Evolutionary conservation across 306 rosid species (phyloP), one percentile per base, ranked within the genome.

Genomic region (Trifolium pratense): DNA sequence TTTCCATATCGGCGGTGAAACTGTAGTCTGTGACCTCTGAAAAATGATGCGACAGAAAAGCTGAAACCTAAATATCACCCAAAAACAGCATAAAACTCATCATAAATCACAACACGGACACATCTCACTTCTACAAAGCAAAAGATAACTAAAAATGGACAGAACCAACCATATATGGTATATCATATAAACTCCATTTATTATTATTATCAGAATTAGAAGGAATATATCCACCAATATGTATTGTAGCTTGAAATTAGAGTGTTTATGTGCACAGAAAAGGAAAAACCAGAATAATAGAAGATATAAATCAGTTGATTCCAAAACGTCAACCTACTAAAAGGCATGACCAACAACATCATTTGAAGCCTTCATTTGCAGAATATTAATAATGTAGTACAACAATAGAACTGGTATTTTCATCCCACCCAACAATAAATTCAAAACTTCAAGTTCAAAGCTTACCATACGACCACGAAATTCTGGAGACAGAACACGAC

Each of bases 391-490:
- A 43, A 64, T 42, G 29, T 12, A 59, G 21, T 65, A 71, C 25
- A 13, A 29, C n/a, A 68, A 55, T 36, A 60, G 32, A 51, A 16
- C 21, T 46, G 14, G 51, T 64, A 48, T 21, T 68, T 75, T 65
- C 53, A 78, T 68, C 16, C 37, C 18, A 23, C 48, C 13, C 56
- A 46, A 77, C 78, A 49, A 61, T 20, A 51, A 52, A 66, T 20
- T 71, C 48, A 66, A 71, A 71, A 21, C 48, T 36, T 70, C 49
- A 65, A 55, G 25, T 52, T 66, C 70, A 59, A 76, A 70, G 55
- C 93, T 71, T 87, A 94, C 99, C 99, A 95, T 95, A 42, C 99
- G 97, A 68, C 99, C 97, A 79, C 97, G 97, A 73, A 91, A 95
- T 78, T 95, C 99, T 29, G 99, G 99, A 85, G 83, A 80, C 39